Evolutionary conservation across 805 yeast species (phyloP), one percentile per base, ranked within the genome.

Genomic region (Yarrowia keelungensis): DNA sequence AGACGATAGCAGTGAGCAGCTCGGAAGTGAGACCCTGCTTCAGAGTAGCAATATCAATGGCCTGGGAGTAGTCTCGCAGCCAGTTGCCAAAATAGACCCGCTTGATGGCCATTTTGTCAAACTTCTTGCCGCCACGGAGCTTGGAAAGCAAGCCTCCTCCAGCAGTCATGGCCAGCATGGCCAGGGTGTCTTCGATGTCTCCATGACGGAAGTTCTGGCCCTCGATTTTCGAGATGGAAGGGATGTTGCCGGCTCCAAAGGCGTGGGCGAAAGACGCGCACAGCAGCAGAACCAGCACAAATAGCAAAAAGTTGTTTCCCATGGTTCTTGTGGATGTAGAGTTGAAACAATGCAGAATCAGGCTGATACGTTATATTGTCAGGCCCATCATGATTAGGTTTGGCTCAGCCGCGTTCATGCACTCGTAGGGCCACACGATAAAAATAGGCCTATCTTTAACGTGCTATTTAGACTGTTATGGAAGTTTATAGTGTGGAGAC

Each of bases 1-100:
- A 73, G 15, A 73, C 46, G 32, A 73, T 32, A 22, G 71, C 53
- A 8, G 72, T 68, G 41, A 73, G 61, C 35, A 71, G 56, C 36
- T 73, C 74, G 5, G 71, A 45, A 10, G 56, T 59, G 16, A 73
- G 61, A 0, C 71, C 70, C 56, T 70, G 69, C 35, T 69, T 64
- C 26, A 73, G 54, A 10, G 74, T 70, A 5, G 71, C 75, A 12
- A 73, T 72, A 53, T 73, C 74, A 22, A 73, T 72, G n/a, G 73
- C 74, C 54, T 73, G 74, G 8, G 74, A 73, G 47, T 73, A 73
- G 54, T 73, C 74, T 22, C 75, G 62, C n/a, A 73, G 69, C 74
- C 74, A 73, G 67, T 73, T 73, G 8, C 74, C 74, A 62, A 72
- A 73, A 51, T 73, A 73, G 26, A 72, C 72, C 11, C 71, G 71